phyloP scores from a whole-genome alignment of 108 stramenopile genomes.

The Cyclotella baltica region DNA sequence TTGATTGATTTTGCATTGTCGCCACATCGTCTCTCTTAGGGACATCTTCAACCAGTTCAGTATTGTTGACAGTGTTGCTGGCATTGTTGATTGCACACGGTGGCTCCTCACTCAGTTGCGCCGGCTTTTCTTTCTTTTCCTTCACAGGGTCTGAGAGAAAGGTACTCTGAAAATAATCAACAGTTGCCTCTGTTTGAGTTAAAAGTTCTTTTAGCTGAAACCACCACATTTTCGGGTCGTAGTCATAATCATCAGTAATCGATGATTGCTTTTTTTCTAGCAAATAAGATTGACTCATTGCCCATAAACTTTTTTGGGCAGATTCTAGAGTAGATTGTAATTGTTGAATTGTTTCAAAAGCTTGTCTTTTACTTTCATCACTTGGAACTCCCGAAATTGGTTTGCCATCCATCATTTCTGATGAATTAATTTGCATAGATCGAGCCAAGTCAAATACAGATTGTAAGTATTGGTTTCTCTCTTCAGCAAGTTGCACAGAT shows the following conservation, averaged over 20 bases:
- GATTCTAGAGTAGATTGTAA: constrained; percentile 38
- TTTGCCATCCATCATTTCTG: neutral
- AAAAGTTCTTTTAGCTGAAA: constrained; percentile 40
- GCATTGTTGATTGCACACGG: neutral
- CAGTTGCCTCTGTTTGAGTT: constrained; percentile 21
- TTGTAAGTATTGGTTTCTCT: constrained; percentile 28
- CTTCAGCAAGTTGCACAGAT: constrained; percentile 26
- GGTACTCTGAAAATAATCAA: constrained; percentile 23
- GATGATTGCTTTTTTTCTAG: neutral
- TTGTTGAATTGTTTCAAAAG: constrained; percentile 16
- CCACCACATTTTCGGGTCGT: constrained; percentile 33
- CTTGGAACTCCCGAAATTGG: neutral
- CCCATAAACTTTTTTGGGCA: constrained; percentile 47
- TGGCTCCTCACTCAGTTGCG: neutral
- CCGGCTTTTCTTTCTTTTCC: neutral
- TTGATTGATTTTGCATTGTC: neutral
- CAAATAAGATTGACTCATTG: constrained; percentile 31
- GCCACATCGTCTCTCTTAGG: neutral
- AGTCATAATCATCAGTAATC: neutral
- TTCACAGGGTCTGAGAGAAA: neutral
- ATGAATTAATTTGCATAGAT: neutral
- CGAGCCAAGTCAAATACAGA: constrained; percentile 26
- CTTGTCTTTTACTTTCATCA: neutral
- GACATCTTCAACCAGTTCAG: neutral
- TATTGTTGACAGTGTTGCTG: neutral